Base-by-base conservation (phyloP, 2,329 filamentous ascomycete genomes). In the Sphaerulina musiva region DNA sequence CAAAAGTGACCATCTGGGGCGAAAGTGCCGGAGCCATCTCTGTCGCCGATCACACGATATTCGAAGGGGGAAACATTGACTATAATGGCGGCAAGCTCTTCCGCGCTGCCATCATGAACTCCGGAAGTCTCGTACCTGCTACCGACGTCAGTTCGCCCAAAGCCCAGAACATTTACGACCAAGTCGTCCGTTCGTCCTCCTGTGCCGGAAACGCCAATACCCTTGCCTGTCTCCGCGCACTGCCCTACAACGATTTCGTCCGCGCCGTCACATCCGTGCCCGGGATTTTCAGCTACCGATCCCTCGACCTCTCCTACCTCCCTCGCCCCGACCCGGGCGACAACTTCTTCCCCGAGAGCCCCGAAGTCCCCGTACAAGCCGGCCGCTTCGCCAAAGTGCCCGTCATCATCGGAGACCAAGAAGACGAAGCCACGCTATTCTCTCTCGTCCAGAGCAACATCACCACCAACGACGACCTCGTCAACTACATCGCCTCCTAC, bases 81-180 rank as follows among this genome's bases (percentile, higher is more conserved):
- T 90, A 91, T 73, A 89, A 90, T 2, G 85, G 83, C 50, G 82
- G 85, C 63, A 76, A 83, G 1, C 76, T 93, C 0, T 92, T 93
- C 78, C 80, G 85, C 26, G 87, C 75, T 1, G 87, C 76, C 26
- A 91, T 92, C 62, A 91, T 93, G 87, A 80, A 86, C 72, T 87
- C 83, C 2, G 86, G 86, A 2, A 81, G 77, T 53, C 68, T 85
- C 2, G 70, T 81, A 0, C 84, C 84, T 0, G 77, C 83, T 0
- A 59, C 54, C 3, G 42, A 49, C 31, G 32, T 46, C 12, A 59
- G 55, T 41, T 51, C 55, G 14, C 42, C 20, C 5, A 44, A 44
- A 26, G 42, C 42, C 8, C 56, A 60, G 39, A 65, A 41, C 12
- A 48, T 60, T 23, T 59, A 54, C 56, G 56, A 60, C 46, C 48